phyloP scores from a whole-genome alignment of 495 filamentous ascomycete species.

The Lasiosphaeria hispida region DNA sequence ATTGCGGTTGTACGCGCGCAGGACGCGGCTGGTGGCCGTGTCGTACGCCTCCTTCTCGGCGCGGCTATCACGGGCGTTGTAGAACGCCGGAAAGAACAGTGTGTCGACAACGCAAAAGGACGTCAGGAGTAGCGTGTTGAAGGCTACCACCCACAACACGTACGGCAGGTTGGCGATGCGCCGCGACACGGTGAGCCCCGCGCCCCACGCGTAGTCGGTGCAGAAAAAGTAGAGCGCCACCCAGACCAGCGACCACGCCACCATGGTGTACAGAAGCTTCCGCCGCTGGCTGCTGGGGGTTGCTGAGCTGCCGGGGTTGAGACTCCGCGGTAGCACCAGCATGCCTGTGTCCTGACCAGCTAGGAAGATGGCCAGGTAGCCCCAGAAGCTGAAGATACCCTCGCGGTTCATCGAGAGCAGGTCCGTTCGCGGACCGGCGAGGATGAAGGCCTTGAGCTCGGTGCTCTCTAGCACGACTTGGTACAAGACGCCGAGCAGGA shows the following conservation, averaged over 20 bases:
- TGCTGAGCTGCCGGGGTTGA: slow-evolving; percentile 36
- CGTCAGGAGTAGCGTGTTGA: slow-evolving; percentile 77
- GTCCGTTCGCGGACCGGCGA: slow-evolving; percentile 74
- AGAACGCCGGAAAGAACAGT: slow-evolving; percentile 68
- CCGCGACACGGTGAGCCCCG: slow-evolving; percentile 74
- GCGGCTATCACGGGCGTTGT: slow-evolving; percentile 51
- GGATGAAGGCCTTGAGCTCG: slow-evolving; percentile 73
- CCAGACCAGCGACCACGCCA: slow-evolving; percentile 63
- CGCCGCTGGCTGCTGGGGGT: slow-evolving; percentile 39
- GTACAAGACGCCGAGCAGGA: slow-evolving; percentile 64
- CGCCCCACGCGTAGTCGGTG: slow-evolving; percentile 65
- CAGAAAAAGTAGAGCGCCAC: slow-evolving; percentile 60
- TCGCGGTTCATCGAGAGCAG: slow-evolving; percentile 88
- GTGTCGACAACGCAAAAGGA: slow-evolving; percentile 75
- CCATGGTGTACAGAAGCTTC: slow-evolving; percentile 58
- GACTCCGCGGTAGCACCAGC: slow-evolving; percentile 65
- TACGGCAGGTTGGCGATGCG: slow-evolving; percentile 93
- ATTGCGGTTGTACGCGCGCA: slow-evolving; percentile 83
- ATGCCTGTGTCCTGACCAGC: slow-evolving; percentile 81
- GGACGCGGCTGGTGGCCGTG: slow-evolving; percentile 68
- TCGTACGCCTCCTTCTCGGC: slow-evolving; percentile 59
- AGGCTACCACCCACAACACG: slow-evolving; percentile 83
- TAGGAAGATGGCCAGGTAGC: slow-evolving; percentile 93
- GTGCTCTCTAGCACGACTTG: slow-evolving; percentile 75
- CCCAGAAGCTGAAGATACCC: slow-evolving; percentile 87